These are phyloP conservation scores for Pichia eremophila DNA, from an alignment of 805 yeast species.

Conservation along the genomic window DNA sequence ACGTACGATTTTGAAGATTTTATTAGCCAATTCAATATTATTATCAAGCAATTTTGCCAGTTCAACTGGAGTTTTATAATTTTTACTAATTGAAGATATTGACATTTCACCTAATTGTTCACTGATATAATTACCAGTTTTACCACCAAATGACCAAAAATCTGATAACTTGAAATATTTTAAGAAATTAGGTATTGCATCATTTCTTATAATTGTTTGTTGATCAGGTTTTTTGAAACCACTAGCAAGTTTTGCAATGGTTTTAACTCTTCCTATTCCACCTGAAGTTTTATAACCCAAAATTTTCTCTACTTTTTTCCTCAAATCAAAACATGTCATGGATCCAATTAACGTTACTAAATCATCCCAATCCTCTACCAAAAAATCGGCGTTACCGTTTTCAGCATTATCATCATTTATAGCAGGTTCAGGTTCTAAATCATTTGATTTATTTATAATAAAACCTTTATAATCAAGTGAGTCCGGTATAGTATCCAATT, in stretches of 20 bases:
- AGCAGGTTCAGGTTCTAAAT: conserved; percentile 13
- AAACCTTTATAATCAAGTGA: conserved; percentile 25
- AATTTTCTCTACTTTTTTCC: conserved; percentile 41
- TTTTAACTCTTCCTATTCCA: conserved; percentile 71
- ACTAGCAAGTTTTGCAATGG: conserved; percentile 79
- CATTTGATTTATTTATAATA: conserved; percentile 15
- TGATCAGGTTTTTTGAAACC: conserved; percentile 78
- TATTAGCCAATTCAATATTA: conserved; percentile 38
- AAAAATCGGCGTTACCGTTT: background rate
- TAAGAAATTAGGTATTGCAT: conserved; percentile 43
- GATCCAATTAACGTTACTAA: conserved; percentile 61
- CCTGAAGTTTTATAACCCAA: conserved; percentile 84
- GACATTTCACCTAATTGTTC: conserved; percentile 30
- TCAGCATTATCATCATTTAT: conserved; percentile 1
- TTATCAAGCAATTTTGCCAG: conserved; percentile 30
- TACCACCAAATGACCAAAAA: conserved; percentile 90
- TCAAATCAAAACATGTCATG: conserved; percentile 40
- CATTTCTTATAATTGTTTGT: conserved; percentile 63
- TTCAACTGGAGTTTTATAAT: conserved; percentile 30
- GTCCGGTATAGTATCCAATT: conserved; percentile 27
- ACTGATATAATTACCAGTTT: conserved; percentile 55
- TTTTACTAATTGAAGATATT: conserved; percentile 42
- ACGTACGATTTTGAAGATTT: conserved; percentile 51
- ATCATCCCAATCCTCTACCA: conserved; percentile 70
- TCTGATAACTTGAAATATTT: conserved; percentile 56